Base-by-base conservation (phyloP, 495 filamentous ascomycete genomes). In the Chaetomium cochliodes region DNA sequence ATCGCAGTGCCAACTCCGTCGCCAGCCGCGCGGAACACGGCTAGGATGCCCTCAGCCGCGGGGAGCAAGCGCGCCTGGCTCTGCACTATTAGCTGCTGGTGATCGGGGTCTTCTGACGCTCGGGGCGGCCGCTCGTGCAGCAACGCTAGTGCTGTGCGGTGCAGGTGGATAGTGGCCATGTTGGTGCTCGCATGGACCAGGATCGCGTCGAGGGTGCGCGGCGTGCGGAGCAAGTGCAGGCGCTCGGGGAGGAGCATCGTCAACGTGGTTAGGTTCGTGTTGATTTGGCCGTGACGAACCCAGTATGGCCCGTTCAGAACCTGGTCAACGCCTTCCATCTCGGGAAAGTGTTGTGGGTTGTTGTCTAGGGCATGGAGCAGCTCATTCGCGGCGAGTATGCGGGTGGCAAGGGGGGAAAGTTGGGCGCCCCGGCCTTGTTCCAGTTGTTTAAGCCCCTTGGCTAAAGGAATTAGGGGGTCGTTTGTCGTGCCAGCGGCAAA, bases 351-450 rank as follows among this genome's bases (percentile, higher is more conserved):
- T 3, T 28, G 9, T 3, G 50, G 8, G 2, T 6, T 52, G 25
- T 33, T 28, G 22, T 55, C 52, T 26, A 37, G 28, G 52, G 28
- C 30, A 16, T 37, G 52, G 26, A 33, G 52, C 5, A 55, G 30
- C 28, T 33, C 28, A 28, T 55, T 33, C 0, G 28, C 52, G 52
- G 52, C 52, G 52, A 55, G 52, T 16, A 55, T 37, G 26, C 52
- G 52, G 30, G 12, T 22, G 15, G 52, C 52, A 9, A 55, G 18
- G 1, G 28, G 52, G 52, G 26, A 55, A 8, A 15, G 25, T 5
- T 52, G 23, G 5, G 50, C 46, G 25, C 23, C 50, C 11, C 13
- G 23, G 23, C 12, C 23, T 28, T 52, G 50, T 52, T 30, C 13
- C 11, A 52, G 50, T 52, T 16, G 23, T 12, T 28, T 8, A 0